Conservation (phyloP, 2,329 filamentous ascomycete genomes). For the Xylariaceae sp. region DNA sequence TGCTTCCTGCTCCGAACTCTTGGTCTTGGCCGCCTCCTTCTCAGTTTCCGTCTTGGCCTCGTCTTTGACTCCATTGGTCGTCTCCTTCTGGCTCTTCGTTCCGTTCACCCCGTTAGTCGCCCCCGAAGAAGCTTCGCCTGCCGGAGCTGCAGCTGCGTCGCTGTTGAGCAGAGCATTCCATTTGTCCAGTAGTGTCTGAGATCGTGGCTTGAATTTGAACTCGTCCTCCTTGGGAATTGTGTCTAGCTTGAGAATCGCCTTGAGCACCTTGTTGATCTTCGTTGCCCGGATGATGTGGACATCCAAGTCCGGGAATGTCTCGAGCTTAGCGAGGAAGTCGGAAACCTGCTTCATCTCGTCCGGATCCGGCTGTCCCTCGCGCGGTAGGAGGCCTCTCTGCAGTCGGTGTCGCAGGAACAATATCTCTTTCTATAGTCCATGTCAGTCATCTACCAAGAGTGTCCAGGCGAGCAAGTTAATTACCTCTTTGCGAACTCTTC, state of each 20-base stretch:
- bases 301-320: slow-evolving; percentile 75
- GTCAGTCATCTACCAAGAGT: slow-evolving; percentile 31
- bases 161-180: slow-evolving; percentile 81
- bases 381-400: slow-evolving; percentile 86
- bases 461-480: slow-evolving; percentile 18
- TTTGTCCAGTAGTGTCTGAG: slow-evolving; percentile 72
- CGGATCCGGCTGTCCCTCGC: slow-evolving; percentile 80
- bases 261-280: slow-evolving; percentile 98
- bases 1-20: slow-evolving; percentile 36
- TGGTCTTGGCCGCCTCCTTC: slow-evolving; percentile 28
- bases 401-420: slow-evolving; percentile 90
- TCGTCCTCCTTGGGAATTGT: slow-evolving; percentile 85
- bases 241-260: slow-evolving; percentile 84
- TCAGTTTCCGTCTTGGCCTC: slow-evolving; percentile 22
- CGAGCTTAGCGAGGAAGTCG: slow-evolving; percentile 74
- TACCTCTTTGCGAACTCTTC: slow-evolving; percentile 56
- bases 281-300: slow-evolving; percentile 83
- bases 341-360: slow-evolving; percentile 78
- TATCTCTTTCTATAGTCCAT: slow-evolving; percentile 62
- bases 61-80: slow-evolving; percentile 26
- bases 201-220: slow-evolving; percentile 82
- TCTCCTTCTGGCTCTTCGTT: slow-evolving; percentile 33
- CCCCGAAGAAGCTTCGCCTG: slow-evolving; percentile 24
- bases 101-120: slow-evolving; percentile 48
- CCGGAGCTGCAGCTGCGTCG: slow-evolving; percentile 41